These are phyloP conservation scores for Babesia divergens DNA, from an alignment of 169 alveolate species.

Conservation along the genomic window DNA sequence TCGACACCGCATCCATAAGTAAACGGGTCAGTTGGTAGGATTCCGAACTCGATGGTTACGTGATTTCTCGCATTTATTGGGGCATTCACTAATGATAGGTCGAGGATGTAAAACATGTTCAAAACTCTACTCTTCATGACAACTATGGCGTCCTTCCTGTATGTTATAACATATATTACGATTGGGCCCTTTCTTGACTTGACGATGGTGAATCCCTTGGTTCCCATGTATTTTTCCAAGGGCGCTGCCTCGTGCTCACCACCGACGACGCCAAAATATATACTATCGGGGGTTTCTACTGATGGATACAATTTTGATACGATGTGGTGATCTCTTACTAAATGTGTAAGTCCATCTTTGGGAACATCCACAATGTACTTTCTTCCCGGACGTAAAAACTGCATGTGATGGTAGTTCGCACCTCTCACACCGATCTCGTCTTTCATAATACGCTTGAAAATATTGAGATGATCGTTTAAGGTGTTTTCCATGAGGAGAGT, in stretches of 20 bases:
- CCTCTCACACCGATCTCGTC: too few species aligned
- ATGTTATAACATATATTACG: background rate
- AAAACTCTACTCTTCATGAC: constrained; percentile 2
- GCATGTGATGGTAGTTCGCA: too few species aligned
- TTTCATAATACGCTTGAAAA: too few species aligned
- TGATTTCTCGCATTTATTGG: background rate
- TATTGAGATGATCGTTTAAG: too few species aligned
- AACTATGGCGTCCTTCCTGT: constrained; percentile 17
- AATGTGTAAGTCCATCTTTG: background rate
- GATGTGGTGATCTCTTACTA: background rate
- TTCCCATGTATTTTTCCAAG: background rate
- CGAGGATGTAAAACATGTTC: constrained; percentile 7
- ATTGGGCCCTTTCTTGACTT: background rate
- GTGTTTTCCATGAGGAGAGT: background rate
- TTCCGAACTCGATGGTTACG: background rate
- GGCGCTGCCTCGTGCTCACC: background rate
- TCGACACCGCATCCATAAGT: constrained; percentile 60
- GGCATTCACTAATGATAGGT: background rate
- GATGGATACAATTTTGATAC: background rate
- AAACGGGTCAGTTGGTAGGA: constrained; percentile 63
- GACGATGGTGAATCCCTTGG: background rate
- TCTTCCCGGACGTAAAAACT: background rate
- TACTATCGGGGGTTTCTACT: background rate
- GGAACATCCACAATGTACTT: background rate
- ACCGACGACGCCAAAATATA: background rate